A percentile compares a stretch with the other conserved stretches of the same genome.
Conservation (phyloP, 2,329 filamentous ascomycete species). For the Talaromyces sp. region DNA sequence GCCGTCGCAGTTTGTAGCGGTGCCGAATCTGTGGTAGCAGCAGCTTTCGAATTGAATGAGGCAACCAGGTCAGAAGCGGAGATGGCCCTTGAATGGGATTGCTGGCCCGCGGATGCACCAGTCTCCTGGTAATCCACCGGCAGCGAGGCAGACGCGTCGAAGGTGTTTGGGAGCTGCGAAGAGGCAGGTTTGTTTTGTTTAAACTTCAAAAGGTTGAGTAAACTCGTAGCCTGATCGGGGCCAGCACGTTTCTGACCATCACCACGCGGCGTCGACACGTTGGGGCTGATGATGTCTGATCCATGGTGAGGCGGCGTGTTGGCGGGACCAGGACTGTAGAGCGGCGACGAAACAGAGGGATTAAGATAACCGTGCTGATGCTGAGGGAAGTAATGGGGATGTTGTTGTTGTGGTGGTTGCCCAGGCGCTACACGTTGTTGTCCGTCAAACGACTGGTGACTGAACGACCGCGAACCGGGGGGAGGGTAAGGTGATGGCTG, state of each 20-base stretch:
- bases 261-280: slow-evolving; percentile 40
- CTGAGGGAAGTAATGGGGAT: slow-evolving; percentile 22
- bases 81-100: slow-evolving; percentile 34
- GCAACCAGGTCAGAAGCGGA: slow-evolving; percentile 57
- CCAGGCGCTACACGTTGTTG: slow-evolving; percentile 12
- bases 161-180: slow-evolving; percentile 25
- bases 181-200: slow-evolving; percentile 42
- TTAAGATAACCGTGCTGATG: slow-evolving; percentile 46
- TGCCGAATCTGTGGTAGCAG: slow-evolving; percentile 14
- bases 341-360: slow-evolving; percentile 55
- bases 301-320: slow-evolving; percentile 54
- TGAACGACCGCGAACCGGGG: slow-evolving; percentile 18
- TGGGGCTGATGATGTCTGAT: slow-evolving; percentile 57
- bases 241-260: slow-evolving; percentile 34
- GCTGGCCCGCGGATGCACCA: slow-evolving; percentile 17
- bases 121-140: slow-evolving; percentile 25
- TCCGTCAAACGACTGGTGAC: slow-evolving; percentile 4
- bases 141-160: slow-evolving; percentile 22
- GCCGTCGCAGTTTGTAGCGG: slow-evolving; percentile 24
- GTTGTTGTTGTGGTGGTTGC: slow-evolving; percentile 13
- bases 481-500: slow-evolving; percentile 5
- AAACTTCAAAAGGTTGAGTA: slow-evolving; percentile 64
- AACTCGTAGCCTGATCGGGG: slow-evolving; percentile 50
- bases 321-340: slow-evolving; percentile 52
- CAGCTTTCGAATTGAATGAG: slow-evolving; percentile 49